Percentiles rank a stretch among this genome's conserved stretches.
Conservation (phyloP, 305 asterid genomes). For the Fraxinus sp. region DNA sequence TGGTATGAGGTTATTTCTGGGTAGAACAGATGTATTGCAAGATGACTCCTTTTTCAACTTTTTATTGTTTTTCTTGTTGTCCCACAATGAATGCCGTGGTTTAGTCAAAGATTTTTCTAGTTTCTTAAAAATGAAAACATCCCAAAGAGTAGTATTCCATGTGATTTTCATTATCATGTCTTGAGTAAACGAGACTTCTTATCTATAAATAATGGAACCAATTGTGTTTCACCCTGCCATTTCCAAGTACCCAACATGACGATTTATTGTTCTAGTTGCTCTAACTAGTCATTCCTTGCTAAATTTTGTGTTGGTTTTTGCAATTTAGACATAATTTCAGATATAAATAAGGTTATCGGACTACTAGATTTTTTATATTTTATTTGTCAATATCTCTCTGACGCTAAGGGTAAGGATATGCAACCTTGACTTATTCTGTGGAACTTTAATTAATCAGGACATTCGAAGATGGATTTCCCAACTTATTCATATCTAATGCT, state of each 20-base stretch:
- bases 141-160: background rate
- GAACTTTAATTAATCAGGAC: conserved; percentile 52
- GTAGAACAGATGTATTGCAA: background rate
- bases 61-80: background rate
- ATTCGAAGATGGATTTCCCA: conserved; percentile 96
- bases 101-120: background rate
- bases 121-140: background rate
- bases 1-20: background rate
- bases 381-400: background rate
- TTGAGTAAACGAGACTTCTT: background rate
- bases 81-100: background rate
- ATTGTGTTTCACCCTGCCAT: background rate
- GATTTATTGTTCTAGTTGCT: background rate
- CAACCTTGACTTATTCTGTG: conserved; percentile 11
- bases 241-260: background rate
- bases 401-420: background rate
- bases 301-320: background rate
- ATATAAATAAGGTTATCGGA: background rate
- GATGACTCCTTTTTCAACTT: background rate
- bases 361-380: background rate
- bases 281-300: background rate
- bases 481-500: conserved; percentile 89
- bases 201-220: background rate
- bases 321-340: background rate
- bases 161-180: background rate